Conservation (phyloP, 805 yeast genomes). For the Lipomyces japonicus region DNA sequence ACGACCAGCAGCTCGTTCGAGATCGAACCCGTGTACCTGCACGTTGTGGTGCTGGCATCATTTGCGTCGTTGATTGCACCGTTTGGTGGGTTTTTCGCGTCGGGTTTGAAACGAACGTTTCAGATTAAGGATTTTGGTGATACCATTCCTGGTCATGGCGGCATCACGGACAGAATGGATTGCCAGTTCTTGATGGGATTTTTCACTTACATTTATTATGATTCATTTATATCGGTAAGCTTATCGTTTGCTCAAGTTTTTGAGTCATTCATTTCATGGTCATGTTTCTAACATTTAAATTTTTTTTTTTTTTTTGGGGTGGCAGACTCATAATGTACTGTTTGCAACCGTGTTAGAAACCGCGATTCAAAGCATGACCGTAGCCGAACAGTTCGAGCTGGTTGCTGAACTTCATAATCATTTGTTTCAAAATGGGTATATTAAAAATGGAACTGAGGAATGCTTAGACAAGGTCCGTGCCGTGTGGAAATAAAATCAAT, state of each 20-base stretch:
- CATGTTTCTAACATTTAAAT: neutral
- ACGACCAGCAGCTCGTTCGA: slow-evolving; percentile 11
- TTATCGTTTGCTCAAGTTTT: neutral
- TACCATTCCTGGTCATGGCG: slow-evolving; percentile 98
- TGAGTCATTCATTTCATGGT: too few species aligned
- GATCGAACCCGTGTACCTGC: slow-evolving; percentile 81
- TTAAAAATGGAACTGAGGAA: slow-evolving; percentile 9
- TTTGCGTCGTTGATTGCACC: slow-evolving; percentile 98
- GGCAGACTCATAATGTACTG: slow-evolving; percentile 40
- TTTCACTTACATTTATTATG: slow-evolving; percentile 85
- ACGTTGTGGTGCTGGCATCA: slow-evolving; percentile 77
- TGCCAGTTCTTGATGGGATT: slow-evolving; percentile 98
- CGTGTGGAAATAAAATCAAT: too few species aligned
- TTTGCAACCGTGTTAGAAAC: slow-evolving; percentile 72
- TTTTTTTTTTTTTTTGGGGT: neutral
- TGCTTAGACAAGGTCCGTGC: slow-evolving; percentile 19
- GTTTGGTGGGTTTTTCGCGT: slow-evolving; percentile 96
- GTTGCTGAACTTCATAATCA: slow-evolving; percentile 56
- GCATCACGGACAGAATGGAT: slow-evolving; percentile 94
- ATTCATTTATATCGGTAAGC: slow-evolving; percentile 70
- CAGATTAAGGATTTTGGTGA: slow-evolving; percentile 96
- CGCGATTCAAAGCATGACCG: slow-evolving; percentile 64
- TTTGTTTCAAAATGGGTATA: slow-evolving; percentile 38
- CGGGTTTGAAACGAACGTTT: slow-evolving; percentile 93
- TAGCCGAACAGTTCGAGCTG: slow-evolving; percentile 61